These are phyloP conservation scores for Coemansia sp. DNA, from an alignment of 192 early-diverging fungal genomes.

Conservation along the genomic window DNA sequence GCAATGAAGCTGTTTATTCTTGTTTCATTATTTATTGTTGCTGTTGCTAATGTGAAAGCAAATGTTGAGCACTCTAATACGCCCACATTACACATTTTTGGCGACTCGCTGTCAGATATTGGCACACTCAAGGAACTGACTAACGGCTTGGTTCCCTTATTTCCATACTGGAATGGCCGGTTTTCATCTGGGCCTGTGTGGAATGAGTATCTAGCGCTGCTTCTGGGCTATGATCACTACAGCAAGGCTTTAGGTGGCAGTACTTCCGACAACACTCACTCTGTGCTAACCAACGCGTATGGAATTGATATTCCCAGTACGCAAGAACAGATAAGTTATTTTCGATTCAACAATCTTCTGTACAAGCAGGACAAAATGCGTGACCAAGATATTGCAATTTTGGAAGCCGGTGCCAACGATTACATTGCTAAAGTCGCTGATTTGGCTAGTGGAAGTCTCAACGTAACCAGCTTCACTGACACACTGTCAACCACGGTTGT, in stretches of 20 bases:
- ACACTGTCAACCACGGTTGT: conserved; percentile 19
- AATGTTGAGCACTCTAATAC: conserved; percentile 1
- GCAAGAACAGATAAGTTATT: conserved; percentile 39
- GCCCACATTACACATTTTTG: conserved; percentile 29
- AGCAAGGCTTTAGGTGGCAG: conserved; percentile 40
- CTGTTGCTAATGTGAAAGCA: conserved; percentile 11
- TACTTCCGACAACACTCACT: conserved; percentile 22
- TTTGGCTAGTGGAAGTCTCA: conserved; percentile 1
- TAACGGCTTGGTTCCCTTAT: conserved; percentile 21
- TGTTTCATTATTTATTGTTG: not conserved
- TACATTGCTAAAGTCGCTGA: conserved; percentile 18
- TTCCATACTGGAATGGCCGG: conserved; percentile 42
- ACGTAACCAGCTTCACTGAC: conserved; percentile 10
- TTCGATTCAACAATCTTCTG: conserved; percentile 21
- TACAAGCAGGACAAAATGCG: conserved; percentile 12
- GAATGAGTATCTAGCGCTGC: conserved; percentile 35
- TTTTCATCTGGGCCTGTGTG: conserved; percentile 37
- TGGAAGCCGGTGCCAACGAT: conserved; percentile 38
- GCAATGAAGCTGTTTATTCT: conserved; percentile 19
- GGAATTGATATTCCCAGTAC: conserved; percentile 27
- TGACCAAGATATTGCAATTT: conserved; percentile 21
- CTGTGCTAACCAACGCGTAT: conserved; percentile 11
- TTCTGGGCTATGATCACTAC: conserved; percentile 21
- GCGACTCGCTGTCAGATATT: conserved; percentile 40
- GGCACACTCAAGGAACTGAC: conserved; percentile 34